These are phyloP conservation scores for Trypanosoma cruzi DNA, from an alignment of 208 protist genomes.

Conservation along the genomic window DNA sequence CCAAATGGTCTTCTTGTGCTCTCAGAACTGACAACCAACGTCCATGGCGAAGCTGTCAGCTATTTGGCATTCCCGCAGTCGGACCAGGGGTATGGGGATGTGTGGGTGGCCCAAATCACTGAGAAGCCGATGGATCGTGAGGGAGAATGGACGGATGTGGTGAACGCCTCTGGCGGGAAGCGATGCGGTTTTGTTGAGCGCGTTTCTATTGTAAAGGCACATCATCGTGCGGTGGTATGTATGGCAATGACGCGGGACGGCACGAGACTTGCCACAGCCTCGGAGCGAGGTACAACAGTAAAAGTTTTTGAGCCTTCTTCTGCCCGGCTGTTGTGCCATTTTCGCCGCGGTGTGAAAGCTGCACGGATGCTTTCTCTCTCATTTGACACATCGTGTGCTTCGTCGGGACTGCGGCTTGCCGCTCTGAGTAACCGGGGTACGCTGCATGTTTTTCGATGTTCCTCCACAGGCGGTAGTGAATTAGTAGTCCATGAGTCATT, in stretches of 20 bases:
- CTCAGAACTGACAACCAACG: slow-evolving; percentile 31
- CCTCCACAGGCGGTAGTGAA: slow-evolving; percentile 7
- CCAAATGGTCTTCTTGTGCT: slow-evolving; percentile 39
- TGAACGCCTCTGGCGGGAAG: background rate
- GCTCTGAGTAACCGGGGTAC: slow-evolving; percentile 62
- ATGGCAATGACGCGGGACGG: slow-evolving; percentile 33
- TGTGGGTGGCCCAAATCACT: slow-evolving; percentile 30
- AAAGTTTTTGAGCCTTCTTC: slow-evolving; percentile 56
- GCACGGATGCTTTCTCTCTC: slow-evolving; percentile 55
- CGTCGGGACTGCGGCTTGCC: slow-evolving; percentile 32
- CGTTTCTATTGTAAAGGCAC: slow-evolving; percentile 35
- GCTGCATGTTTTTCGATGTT: slow-evolving; percentile 60
- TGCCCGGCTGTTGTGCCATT: slow-evolving; percentile 37
- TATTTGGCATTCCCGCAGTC: slow-evolving; percentile 42
- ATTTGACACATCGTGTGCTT: slow-evolving; percentile 26
- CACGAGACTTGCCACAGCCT: slow-evolving; percentile 50
- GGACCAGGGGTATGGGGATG: slow-evolving; percentile 29
- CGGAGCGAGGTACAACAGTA: slow-evolving; percentile 58
- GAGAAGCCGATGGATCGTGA: slow-evolving; percentile 13
- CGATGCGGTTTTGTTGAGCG: slow-evolving; percentile 35
- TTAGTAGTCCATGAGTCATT: background rate
- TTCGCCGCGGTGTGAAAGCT: slow-evolving; percentile 43
- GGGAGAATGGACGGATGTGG: background rate
- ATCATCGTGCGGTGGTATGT: slow-evolving; percentile 24
- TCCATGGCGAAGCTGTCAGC: slow-evolving; percentile 24